These are phyloP conservation scores for Sclerotinia nivalis DNA, from an alignment of 2,329 filamentous ascomycete genomes.

Conservation along the genomic window DNA sequence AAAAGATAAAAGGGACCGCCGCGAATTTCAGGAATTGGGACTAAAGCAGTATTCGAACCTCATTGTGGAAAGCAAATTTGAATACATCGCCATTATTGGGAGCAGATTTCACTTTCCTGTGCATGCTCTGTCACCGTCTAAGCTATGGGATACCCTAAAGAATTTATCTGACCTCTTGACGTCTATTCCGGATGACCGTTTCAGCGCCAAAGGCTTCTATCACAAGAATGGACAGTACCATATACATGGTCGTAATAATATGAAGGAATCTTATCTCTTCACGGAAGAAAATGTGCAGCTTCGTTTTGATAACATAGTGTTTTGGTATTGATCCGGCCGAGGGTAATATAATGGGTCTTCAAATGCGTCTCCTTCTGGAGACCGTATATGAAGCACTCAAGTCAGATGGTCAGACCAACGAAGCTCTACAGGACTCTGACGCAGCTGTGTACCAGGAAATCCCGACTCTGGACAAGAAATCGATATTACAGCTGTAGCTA, in stretches of 20 bases:
- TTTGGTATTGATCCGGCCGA: constrained; percentile 16
- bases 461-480: no score
- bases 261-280: constrained; percentile 21
- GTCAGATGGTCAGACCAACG: background rate
- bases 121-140: constrained; percentile 28
- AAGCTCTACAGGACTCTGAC: constrained; percentile 2
- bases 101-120: constrained; percentile 50
- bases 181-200: constrained; percentile 39
- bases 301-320: constrained; percentile 7
- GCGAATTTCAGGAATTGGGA: no score
- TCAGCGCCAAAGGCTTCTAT: constrained; percentile 55
- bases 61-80: no score
- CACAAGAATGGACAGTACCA: constrained; percentile 43
- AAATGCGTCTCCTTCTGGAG: constrained; percentile 14
- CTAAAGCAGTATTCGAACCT: no score
- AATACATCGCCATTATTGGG: constrained; percentile 36
- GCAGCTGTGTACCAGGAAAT: background rate
- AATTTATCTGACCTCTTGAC: constrained; percentile 32
- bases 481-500: no score
- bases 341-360: background rate
- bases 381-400: constrained; percentile 18
- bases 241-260: constrained; percentile 17
- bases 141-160: constrained; percentile 42
- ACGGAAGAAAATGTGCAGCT: constrained; percentile 17
- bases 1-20: no score